A percentile compares a stretch with the other conserved stretches of the same genome.
Evolutionary conservation across 768 basidiomycete species (phyloP).

Genomic region (Podaxis sp.): DNA sequence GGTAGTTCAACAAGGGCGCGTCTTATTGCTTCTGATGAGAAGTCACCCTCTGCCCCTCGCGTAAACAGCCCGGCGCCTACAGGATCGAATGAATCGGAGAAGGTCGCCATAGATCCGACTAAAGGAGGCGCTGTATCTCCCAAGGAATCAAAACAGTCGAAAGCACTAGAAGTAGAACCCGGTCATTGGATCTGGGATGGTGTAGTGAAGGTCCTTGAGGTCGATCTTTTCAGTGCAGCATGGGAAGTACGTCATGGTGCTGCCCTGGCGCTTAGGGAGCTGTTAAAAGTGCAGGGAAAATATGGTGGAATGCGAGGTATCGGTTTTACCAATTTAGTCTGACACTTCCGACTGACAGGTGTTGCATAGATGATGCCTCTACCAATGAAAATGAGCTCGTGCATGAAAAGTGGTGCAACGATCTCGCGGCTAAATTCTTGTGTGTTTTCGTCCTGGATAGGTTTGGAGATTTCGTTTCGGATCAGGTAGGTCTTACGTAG

Average conservation of each 20-base stretch:
- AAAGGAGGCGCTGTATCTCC: slow-evolving; percentile 85
- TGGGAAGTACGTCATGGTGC: slow-evolving; percentile 97
- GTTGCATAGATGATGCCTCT: slow-evolving; percentile 42
- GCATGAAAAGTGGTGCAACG: slow-evolving; percentile 89
- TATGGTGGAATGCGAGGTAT: slow-evolving; percentile 79
- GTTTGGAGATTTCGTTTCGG: slow-evolving; percentile 97
- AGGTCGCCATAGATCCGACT: slow-evolving; percentile 71
- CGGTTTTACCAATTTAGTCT: not conserved
- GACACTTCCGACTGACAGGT: not conserved
- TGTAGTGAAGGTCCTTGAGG: slow-evolving; percentile 71
- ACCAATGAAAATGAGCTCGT: slow-evolving; percentile 54
- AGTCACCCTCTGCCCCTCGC: slow-evolving; percentile 44
- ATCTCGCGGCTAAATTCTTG: slow-evolving; percentile 78
- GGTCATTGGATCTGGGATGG: slow-evolving; percentile 89
- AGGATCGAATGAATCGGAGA: slow-evolving; percentile 44
- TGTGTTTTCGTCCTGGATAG: slow-evolving; percentile 91
- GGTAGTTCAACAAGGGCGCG: slow-evolving; percentile 49
- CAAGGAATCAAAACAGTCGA: slow-evolving; percentile 71
- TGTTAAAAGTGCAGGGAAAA: slow-evolving; percentile 79
- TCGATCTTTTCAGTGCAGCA: slow-evolving; percentile 76
- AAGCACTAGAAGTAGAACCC: slow-evolving; percentile 67
- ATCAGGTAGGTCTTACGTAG: slow-evolving; percentile 46
- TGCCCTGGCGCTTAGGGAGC: slow-evolving; percentile 84
- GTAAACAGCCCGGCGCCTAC: slow-evolving; percentile 53
- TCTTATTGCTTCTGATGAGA: slow-evolving; percentile 63